Conservation (phyloP, 495 filamentous ascomycete genomes). For the Ramalina peruviana region DNA sequence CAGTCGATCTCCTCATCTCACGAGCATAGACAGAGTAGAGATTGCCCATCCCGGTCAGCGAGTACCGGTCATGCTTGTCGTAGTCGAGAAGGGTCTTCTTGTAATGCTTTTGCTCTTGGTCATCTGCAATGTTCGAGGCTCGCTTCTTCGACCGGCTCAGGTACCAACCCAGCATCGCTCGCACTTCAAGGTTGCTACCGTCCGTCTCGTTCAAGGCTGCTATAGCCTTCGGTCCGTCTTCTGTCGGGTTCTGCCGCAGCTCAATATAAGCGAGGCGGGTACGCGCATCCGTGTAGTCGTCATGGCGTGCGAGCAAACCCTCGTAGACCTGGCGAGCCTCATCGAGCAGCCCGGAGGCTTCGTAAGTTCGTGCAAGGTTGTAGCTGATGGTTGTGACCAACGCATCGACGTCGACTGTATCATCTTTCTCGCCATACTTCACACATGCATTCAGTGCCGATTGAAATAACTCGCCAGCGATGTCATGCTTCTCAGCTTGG, state of each 20-base stretch:
- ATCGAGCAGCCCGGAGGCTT: constrained; percentile 64
- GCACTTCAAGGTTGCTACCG: constrained; percentile 72
- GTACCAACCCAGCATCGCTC: constrained; percentile 89
- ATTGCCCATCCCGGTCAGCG: constrained; percentile 92
- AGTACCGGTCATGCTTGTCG: constrained; percentile 94
- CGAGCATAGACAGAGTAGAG: constrained; percentile 71
- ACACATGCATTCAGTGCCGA: constrained; percentile 76
- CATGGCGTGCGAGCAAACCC: constrained; percentile 63
- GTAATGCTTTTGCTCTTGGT: constrained; percentile 82
- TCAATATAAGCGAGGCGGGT: constrained; percentile 80
- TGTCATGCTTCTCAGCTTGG: constrained; percentile 64
- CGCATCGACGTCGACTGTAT: constrained; percentile 62
- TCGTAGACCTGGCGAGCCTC: constrained; percentile 82
- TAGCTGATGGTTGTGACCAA: constrained; percentile 88
- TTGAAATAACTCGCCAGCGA: constrained; percentile 79
- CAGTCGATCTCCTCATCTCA: constrained; percentile 85
- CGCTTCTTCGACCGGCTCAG: constrained; percentile 71
- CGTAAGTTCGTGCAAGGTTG: constrained; percentile 93
- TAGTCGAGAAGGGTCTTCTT: constrained; percentile 89
- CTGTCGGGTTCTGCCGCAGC: constrained; percentile 65
- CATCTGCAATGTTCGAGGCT: constrained; percentile 66
- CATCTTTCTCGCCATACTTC: constrained; percentile 51
- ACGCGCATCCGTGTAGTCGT: constrained; percentile 81
- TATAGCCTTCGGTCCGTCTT: constrained; percentile 76
- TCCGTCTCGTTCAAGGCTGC: constrained; percentile 68